Evolutionary conservation across 768 basidiomycete species (phyloP), one percentile per base, ranked within the genome.

Genomic region (Hygrocybe punicea): DNA sequence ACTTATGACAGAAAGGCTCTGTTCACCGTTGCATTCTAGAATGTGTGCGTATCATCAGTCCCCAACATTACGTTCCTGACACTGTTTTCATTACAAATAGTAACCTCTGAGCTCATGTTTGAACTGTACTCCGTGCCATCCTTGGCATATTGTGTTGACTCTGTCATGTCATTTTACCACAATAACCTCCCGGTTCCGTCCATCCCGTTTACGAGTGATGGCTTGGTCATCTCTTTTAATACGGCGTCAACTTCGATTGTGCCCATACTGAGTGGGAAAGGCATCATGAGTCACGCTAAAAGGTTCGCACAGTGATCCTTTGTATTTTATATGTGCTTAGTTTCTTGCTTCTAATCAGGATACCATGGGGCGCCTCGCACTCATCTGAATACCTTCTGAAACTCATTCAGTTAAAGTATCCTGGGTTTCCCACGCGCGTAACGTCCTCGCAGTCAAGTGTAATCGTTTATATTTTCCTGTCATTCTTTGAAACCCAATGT

Each of bases 51-150:
- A 42, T 42, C 11, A 3, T 42, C 10, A 40, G 2, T 44, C 46
- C n/a, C 53, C 21, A 4, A 19, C 33, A 56, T 62, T 24, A 45
- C 56, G 53, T 25, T 44, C 37, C 5, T 56, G 42, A 49, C n/a
- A 35, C 44, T 50, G 25, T 40, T 36, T 29, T 51, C n/a, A n/a
- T n/a, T 2, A 6, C 34, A 25, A 21, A 44, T 65, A 95, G 93
- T 97, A 55, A 96, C 94, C 8, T 94, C 94, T 0, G 97, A 99
- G 66, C 84, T 99, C 29, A 84, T 99, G 73, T 99, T 99, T 67
- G 97, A 99, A 73, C 81, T 85, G 45, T 99, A 98, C 68, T 79
- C 80, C 4, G 92, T 87, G 4, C 95, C 96, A 1, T 85, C 87
- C 5, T 78, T 98, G 47, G 78, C 90, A 4, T 98, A 91, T 73